Evolutionary conservation across 2,329 filamentous ascomycete species (phyloP).

Genomic region (Stagonosporopsis vannaccii): DNA sequence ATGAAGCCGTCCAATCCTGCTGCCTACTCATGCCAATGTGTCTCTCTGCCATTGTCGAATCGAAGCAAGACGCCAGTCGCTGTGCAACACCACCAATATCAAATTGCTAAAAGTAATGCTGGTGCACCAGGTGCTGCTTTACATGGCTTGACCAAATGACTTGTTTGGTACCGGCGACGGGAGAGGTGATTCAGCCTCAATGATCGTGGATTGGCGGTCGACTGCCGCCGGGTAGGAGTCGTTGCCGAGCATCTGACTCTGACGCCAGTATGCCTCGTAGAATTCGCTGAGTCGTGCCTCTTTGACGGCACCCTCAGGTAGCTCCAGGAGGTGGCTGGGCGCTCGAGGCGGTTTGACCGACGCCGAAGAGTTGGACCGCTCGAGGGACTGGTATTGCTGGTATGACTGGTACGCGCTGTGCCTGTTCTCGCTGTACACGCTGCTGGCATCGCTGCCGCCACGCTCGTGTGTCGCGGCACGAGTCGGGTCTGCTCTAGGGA

Average conservation of each 20-base stretch:
- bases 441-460: slow-evolving; percentile 43
- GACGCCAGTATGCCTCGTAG: slow-evolving; percentile 50
- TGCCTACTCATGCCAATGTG: background rate
- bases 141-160: slow-evolving; percentile 17
- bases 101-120: background rate
- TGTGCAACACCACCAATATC: slow-evolving; percentile 1
- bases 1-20: background rate
- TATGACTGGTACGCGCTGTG: slow-evolving; percentile 30
- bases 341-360: slow-evolving; percentile 28
- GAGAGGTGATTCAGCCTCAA: slow-evolving; percentile 38
- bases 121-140: background rate
- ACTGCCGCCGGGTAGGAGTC: slow-evolving; percentile 21
- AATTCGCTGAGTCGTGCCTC: slow-evolving; percentile 48
- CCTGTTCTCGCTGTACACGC: slow-evolving; percentile 42
- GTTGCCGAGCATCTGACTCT: slow-evolving; percentile 16
- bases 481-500: background rate
- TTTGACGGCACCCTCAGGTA: slow-evolving; percentile 18
- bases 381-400: slow-evolving; percentile 19
- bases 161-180: slow-evolving; percentile 32
- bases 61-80: slow-evolving; percentile 9
- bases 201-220: slow-evolving; percentile 37
- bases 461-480: slow-evolving; percentile 32
- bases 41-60: background rate
- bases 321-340: slow-evolving; percentile 26
- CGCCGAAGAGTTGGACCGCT: slow-evolving; percentile 22